phyloP scores from a whole-genome alignment of 2,329 filamentous ascomycete genomes.

The Tolypocladium tundrense region DNA sequence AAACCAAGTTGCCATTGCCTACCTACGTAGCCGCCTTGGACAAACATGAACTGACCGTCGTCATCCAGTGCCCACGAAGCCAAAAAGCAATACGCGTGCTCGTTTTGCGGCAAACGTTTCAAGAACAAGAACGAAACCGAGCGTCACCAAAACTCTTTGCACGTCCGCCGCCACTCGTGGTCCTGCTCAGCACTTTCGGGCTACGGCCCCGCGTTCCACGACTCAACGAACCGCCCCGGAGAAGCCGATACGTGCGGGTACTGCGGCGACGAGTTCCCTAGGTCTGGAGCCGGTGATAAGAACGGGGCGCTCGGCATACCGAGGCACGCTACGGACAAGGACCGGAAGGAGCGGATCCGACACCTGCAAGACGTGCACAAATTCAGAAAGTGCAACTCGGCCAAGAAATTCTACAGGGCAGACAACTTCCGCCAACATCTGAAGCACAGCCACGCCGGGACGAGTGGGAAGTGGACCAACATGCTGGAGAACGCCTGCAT shows the following conservation, averaged over 20 bases:
- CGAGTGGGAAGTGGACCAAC: slow-evolving; percentile 98
- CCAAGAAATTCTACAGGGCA: slow-evolving; percentile 95
- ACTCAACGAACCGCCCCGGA: slow-evolving; percentile 57
- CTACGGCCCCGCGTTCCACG: slow-evolving; percentile 77
- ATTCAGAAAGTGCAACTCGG: slow-evolving; percentile 94
- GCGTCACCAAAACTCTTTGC: slow-evolving; percentile 88
- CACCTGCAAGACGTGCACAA: slow-evolving; percentile 91
- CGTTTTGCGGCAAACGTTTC: slow-evolving; percentile 88
- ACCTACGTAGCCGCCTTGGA: too few species aligned
- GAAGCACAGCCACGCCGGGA: slow-evolving; percentile 93
- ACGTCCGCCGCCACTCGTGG: slow-evolving; percentile 89
- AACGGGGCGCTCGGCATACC: slow-evolving; percentile 18
- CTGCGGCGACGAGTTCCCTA: slow-evolving; percentile 80
- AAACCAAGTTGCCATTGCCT: background rate
- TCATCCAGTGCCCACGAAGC: slow-evolving; percentile 66
- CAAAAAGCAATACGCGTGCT: slow-evolving; percentile 93
- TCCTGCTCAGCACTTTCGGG: slow-evolving; percentile 79
- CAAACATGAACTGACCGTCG: background rate
- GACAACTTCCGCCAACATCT: slow-evolving; percentile 97
- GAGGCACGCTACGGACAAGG: slow-evolving; percentile 57
- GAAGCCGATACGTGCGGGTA: slow-evolving; percentile 82
- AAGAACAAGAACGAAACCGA: slow-evolving; percentile 99
- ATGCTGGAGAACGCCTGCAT: slow-evolving; percentile 95
- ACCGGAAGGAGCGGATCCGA: slow-evolving; percentile 79
- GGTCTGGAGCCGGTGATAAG: slow-evolving; percentile 33